These are phyloP conservation scores for Zea luxurians DNA, from an alignment of 176 grass and related monocot species.

Conservation along the genomic window DNA sequence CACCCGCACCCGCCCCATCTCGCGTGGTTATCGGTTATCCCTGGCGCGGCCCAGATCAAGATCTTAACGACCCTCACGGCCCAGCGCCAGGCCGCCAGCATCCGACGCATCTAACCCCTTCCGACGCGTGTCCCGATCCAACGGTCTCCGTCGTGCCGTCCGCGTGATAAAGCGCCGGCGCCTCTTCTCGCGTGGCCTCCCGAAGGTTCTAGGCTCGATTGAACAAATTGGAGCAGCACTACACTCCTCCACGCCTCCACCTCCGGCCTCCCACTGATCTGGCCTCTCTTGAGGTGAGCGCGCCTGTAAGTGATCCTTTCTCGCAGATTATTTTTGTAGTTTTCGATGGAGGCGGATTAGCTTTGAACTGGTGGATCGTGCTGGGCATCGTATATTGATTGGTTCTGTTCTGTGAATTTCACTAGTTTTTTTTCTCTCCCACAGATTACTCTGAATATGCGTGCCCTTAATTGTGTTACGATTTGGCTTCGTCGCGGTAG, in stretches of 20 bases:
- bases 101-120: background rate
- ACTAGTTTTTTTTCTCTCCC: background rate
- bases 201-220: conserved; percentile 30
- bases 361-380: background rate
- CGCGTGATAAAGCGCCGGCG: background rate
- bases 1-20: no score
- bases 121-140: conserved; percentile 21
- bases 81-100: background rate
- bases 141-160: background rate
- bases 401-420: no score
- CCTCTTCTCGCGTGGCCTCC: conserved; percentile 14
- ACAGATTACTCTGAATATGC: background rate
- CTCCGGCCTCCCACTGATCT: background rate
- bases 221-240: background rate
- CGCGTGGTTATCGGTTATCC: no score
- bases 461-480: background rate
- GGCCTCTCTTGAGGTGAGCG: background rate
- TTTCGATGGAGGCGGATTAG: background rate
- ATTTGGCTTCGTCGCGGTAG: background rate
- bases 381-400: no score
- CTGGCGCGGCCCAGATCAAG: background rate
- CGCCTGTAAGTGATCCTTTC: background rate
- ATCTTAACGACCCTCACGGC: background rate
- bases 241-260: background rate
- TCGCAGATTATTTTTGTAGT: background rate